Conservation (phyloP, 352 stramenopile species). For the Phytophthora uliginosa region DNA sequence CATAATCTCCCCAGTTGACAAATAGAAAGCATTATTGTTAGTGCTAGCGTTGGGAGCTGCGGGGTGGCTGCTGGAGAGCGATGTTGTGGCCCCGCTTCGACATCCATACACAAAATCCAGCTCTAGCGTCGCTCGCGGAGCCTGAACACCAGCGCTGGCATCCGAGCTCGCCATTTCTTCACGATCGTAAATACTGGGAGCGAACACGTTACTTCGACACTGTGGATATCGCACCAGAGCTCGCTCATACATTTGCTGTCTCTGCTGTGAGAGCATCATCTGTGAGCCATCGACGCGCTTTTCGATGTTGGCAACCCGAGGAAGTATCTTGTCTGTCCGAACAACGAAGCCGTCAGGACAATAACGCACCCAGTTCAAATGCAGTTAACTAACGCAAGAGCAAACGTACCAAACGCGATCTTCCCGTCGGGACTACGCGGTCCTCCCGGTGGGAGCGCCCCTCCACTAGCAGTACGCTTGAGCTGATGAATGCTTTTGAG, state of each 20-base stretch:
- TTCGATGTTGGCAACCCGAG: conserved; percentile 77
- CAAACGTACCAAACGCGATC: conserved; percentile 62
- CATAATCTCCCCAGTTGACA: conserved; percentile 67
- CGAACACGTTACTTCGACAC: conserved; percentile 76
- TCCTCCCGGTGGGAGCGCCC: conserved; percentile 32
- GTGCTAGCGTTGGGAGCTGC: conserved; percentile 43
- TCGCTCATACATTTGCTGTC: conserved; percentile 72
- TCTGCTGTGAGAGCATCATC: conserved; percentile 58
- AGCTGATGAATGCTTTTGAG: conserved; percentile 62
- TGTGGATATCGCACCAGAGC: conserved; percentile 72
- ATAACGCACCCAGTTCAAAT: neutral
- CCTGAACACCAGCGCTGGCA: conserved; percentile 15
- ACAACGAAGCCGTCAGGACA: neutral
- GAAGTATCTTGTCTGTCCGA: conserved; percentile 69
- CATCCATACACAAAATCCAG: conserved; percentile 74
- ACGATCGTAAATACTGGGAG: conserved; percentile 60
- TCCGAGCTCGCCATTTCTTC: conserved; percentile 16
- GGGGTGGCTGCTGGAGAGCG: conserved; percentile 35
- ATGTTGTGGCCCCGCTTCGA: conserved; percentile 45
- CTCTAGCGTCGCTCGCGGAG: conserved; percentile 51
- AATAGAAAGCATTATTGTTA: conserved; percentile 62
- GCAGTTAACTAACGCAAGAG: neutral
- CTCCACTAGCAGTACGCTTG: conserved; percentile 38
- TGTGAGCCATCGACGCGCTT: conserved; percentile 60
- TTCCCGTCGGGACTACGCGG: conserved; percentile 66